phyloP scores from a whole-genome alignment of 208 protist genomes.

The Trypanosomatidae sp. region DNA sequence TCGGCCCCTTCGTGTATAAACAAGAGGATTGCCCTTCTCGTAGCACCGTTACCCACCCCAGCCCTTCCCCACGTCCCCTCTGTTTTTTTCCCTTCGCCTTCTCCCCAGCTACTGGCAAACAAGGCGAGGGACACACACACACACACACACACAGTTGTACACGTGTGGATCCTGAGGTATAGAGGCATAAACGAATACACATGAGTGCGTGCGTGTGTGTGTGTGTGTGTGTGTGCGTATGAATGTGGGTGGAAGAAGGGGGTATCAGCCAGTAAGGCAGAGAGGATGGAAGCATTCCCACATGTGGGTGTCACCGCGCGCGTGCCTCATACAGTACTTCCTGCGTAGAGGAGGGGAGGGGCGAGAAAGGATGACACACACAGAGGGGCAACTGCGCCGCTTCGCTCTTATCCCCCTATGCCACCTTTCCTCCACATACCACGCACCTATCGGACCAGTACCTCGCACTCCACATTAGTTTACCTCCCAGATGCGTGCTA shows the following conservation, averaged over 20 bases:
- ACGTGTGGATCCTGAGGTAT: neutral
- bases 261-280: neutral
- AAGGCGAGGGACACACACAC: neutral
- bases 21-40: neutral
- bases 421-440: neutral
- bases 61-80: neutral
- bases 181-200: neutral
- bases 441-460: neutral
- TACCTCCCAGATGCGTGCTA: constrained; percentile 78
- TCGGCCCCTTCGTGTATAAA: neutral
- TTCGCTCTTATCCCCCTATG: neutral
- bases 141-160: neutral
- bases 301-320: neutral
- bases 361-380: neutral
- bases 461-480: constrained; percentile 22
- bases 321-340: neutral
- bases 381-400: neutral
- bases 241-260: neutral
- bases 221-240: neutral
- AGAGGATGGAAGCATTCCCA: neutral
- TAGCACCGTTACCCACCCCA: neutral
- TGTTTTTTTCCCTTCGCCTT: neutral
- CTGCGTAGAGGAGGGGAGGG: neutral
- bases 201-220: neutral
- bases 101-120: neutral